A percentile compares a stretch with the other conserved stretches of the same genome.
phyloP scores from a whole-genome alignment of 2,329 filamentous ascomycete species.

The Mollisia scopiformis region DNA sequence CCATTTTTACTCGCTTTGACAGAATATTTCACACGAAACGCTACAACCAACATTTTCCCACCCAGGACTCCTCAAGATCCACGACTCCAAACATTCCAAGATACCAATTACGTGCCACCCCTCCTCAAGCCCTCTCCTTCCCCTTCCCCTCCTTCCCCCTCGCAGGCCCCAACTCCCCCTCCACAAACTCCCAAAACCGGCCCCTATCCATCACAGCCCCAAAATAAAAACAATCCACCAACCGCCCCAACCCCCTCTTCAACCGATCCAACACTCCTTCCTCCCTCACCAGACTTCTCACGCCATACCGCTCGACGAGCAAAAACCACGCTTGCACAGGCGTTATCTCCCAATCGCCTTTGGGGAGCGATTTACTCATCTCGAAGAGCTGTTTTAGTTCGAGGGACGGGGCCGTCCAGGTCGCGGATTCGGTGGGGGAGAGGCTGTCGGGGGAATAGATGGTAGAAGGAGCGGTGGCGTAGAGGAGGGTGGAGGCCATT shows the following conservation, averaged over 20 bases:
- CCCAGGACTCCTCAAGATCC: too few relatives aligned
- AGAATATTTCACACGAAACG: too few relatives aligned
- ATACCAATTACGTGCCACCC: too few relatives aligned
- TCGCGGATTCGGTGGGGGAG: background rate
- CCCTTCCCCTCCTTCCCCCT: background rate
- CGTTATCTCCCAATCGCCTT: constrained; percentile 32
- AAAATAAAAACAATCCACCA: constrained; percentile 32
- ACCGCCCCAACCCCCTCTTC: constrained; percentile 23
- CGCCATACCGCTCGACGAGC: constrained; percentile 21
- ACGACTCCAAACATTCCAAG: too few relatives aligned
- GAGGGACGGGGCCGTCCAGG: constrained; percentile 2
- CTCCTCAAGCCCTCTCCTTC: background rate
- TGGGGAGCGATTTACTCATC: constrained; percentile 26
- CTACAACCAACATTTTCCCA: too few relatives aligned
- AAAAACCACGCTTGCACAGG: constrained; percentile 37
- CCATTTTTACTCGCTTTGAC: too few relatives aligned
- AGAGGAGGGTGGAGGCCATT: constrained; percentile 31
- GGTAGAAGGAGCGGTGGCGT: constrained; percentile 22
- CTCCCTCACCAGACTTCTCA: background rate
- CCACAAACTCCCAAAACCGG: constrained; percentile 30
- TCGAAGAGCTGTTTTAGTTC: constrained; percentile 20
- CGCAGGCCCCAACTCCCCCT: constrained; percentile 14
- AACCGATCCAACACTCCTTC: constrained; percentile 19
- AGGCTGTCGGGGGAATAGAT: background rate
- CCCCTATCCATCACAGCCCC: constrained; percentile 32